A percentile compares a stretch with the other conserved stretches of the same genome.
These are phyloP conservation scores for Nepenthes mirabilis DNA, from an alignment of 148 eudicot genomes.

Conservation along the genomic window DNA sequence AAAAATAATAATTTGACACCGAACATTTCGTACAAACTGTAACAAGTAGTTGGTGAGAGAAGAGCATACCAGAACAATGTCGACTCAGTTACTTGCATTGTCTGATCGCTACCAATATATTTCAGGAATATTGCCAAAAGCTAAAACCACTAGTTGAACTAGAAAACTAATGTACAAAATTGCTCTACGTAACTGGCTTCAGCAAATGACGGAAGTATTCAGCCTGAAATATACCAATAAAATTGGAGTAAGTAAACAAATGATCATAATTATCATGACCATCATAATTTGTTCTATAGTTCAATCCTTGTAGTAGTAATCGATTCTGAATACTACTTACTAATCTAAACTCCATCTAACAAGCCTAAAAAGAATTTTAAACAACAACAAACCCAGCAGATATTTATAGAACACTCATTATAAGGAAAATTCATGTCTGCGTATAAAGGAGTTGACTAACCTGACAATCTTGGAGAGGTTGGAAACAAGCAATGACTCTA, in stretches of 20 bases:
- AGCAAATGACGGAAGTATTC: slow-evolving; percentile 91
- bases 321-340: too few relatives aligned
- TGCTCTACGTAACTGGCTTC: slow-evolving; percentile 89
- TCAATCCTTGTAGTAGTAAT: too few relatives aligned
- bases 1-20: background rate
- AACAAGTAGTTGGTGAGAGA: background rate
- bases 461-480: slow-evolving; percentile 93
- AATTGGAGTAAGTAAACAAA: too few relatives aligned
- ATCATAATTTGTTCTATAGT: too few relatives aligned
- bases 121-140: slow-evolving; percentile 19
- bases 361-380: too few relatives aligned
- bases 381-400: background rate
- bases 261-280: too few relatives aligned
- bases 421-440: background rate
- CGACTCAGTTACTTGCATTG: slow-evolving; percentile 14
- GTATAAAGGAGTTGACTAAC: slow-evolving; percentile 14
- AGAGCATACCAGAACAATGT: background rate
- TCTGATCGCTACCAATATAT: slow-evolving; percentile 1
- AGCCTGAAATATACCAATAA: slow-evolving; percentile 46
- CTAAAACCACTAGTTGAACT: slow-evolving; percentile 36
- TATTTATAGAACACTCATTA: background rate
- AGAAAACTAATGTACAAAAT: slow-evolving; percentile 21
- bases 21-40: background rate
- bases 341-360: too few relatives aligned
- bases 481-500: slow-evolving; percentile 94